Evolutionary conservation across 208 protist genomes (phyloP).

Genomic region (Wallacemonas sp.): DNA sequence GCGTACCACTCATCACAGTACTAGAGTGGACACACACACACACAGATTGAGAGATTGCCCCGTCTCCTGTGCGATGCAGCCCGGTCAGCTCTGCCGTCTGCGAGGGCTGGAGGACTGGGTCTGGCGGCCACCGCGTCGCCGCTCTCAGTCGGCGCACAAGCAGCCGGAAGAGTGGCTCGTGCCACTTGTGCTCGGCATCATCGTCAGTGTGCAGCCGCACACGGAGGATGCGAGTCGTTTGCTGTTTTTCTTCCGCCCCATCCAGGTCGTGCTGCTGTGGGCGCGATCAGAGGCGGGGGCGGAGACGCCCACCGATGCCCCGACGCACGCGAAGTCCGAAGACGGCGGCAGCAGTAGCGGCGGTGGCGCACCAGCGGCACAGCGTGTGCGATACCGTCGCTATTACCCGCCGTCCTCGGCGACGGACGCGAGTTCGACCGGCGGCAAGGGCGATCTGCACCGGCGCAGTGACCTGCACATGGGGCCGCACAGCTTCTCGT

Average conservation of each 20-base stretch:
- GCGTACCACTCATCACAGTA: too few relatives aligned
- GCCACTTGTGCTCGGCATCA: constrained; percentile 23
- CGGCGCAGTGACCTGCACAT: constrained; percentile 30
- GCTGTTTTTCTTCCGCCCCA: constrained; percentile 57
- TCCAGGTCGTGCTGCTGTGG: constrained; percentile 37
- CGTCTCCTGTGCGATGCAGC: constrained; percentile 24
- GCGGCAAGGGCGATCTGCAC: constrained; percentile 26
- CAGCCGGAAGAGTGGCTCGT: constrained; percentile 4
- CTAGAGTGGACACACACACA: too few relatives aligned
- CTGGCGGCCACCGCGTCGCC: constrained; percentile 13
- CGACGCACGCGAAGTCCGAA: too few relatives aligned
- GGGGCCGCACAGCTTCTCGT: constrained; percentile 30
- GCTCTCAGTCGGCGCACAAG: background rate
- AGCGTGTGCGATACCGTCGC: background rate
- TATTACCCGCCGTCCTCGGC: background rate
- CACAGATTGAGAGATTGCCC: too few relatives aligned
- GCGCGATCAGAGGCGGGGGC: background rate
- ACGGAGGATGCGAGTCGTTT: constrained; percentile 38
- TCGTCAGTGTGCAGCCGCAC: constrained; percentile 49
- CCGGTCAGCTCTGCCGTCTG: constrained; percentile 40
- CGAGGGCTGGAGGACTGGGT: constrained; percentile 4
- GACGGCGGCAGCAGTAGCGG: background rate
- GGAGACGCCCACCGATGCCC: too few relatives aligned
- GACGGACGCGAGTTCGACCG: background rate
- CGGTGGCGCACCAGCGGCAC: too few relatives aligned